These are phyloP conservation scores for Anastatica hierochuntica DNA, from an alignment of 345 rosid genomes.

Conservation along the genomic window DNA sequence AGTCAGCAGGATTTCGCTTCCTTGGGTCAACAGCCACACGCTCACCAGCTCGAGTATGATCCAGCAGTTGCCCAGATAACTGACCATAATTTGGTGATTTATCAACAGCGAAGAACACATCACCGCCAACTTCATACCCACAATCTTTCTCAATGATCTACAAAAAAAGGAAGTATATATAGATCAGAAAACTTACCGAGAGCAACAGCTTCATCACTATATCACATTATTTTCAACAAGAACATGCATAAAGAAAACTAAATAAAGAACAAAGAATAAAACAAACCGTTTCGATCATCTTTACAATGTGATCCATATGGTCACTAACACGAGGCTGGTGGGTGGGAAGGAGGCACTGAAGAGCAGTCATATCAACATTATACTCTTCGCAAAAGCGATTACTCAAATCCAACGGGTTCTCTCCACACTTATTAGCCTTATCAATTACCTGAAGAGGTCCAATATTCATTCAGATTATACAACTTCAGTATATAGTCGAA, in stretches of 20 bases:
- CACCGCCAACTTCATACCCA: conserved; percentile 55
- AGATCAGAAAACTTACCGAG: background rate
- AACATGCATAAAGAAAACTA: too few relatives aligned
- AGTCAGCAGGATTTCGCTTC: conserved; percentile 62
- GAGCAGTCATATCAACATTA: conserved; percentile 41
- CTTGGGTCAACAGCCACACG: conserved; percentile 61
- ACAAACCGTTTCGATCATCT: conserved; percentile 25
- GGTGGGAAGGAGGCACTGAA: conserved; percentile 4
- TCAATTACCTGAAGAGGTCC: conserved; percentile 40
- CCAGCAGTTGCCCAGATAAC: conserved; percentile 49
- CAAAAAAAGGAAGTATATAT: background rate
- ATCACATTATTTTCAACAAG: too few relatives aligned
- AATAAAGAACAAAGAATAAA: background rate
- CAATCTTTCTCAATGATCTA: conserved; percentile 59
- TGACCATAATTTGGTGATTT: conserved; percentile 54
- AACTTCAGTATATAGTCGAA: background rate
- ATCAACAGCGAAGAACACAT: conserved; percentile 61
- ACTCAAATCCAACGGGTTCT: conserved; percentile 47
- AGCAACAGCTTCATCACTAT: too few relatives aligned
- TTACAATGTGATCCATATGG: conserved; percentile 38
- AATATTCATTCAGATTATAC: background rate
- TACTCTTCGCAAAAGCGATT: conserved; percentile 52
- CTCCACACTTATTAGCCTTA: conserved; percentile 42
- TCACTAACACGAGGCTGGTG: conserved; percentile 3
- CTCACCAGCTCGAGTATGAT: conserved; percentile 56